Percentiles rank a stretch among this genome's conserved stretches.
Evolutionary conservation across 495 filamentous ascomycete species (phyloP).

Genomic region (Cercophora scortea): DNA sequence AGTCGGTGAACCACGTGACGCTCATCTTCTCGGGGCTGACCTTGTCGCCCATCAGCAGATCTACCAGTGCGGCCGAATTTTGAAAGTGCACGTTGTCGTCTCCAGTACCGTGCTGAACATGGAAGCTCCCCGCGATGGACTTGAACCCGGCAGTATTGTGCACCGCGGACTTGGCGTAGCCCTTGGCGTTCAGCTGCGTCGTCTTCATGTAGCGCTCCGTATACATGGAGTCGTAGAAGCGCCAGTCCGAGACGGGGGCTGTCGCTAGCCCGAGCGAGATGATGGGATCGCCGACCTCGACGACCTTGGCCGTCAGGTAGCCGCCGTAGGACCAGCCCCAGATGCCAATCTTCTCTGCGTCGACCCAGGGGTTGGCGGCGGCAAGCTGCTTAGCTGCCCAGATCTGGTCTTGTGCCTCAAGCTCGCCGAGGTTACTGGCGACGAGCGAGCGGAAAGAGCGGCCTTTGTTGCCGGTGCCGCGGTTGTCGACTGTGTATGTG

Average conservation of each 20-base stretch:
- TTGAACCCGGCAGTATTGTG: conserved; percentile 40
- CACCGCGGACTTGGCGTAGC: conserved; percentile 42
- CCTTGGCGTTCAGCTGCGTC: conserved; percentile 34
- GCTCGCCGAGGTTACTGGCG: conserved; percentile 39
- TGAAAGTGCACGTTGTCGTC: conserved; percentile 59
- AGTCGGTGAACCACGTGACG: conserved; percentile 46
- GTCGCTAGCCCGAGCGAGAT: conserved; percentile 47
- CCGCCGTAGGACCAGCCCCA: conserved; percentile 56
- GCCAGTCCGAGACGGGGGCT: conserved; percentile 51
- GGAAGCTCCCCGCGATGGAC: conserved; percentile 41
- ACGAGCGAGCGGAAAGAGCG: conserved; percentile 43
- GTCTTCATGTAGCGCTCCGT: conserved; percentile 60
- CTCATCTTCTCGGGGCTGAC: conserved; percentile 46
- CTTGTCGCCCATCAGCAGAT: conserved; percentile 39
- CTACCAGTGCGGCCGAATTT: conserved; percentile 43
- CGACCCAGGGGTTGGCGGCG: conserved; percentile 36
- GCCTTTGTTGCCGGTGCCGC: conserved; percentile 48
- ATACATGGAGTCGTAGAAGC: conserved; percentile 57
- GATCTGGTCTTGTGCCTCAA: conserved; percentile 50
- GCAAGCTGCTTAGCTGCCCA: conserved; percentile 43
- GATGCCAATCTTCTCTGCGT: conserved; percentile 43
- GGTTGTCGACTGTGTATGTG: conserved; percentile 47
- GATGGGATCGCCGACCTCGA: conserved; percentile 42
- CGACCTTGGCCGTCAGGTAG: conserved; percentile 47
- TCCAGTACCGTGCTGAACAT: conserved; percentile 49